Conservation (phyloP, 2,329 filamentous ascomycete species). For the Septoria linicola region DNA sequence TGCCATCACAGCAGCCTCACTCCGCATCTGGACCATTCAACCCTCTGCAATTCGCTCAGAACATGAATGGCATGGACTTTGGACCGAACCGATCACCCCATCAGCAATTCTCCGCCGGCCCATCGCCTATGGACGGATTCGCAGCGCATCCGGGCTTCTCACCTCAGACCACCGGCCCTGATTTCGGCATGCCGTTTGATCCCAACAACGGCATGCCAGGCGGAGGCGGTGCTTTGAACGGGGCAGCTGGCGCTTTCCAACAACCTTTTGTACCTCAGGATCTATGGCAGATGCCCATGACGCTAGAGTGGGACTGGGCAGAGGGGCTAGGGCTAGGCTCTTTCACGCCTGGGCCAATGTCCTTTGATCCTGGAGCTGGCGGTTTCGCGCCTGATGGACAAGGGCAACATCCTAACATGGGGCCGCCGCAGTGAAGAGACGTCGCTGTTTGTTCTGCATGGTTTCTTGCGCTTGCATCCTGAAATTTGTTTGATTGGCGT, state of each 20-base stretch:
- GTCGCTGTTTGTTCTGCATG: too few species aligned
- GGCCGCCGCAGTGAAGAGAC: neutral
- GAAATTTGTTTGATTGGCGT: too few species aligned
- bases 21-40: slow-evolving; percentile 13
- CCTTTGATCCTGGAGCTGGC: slow-evolving; percentile 11
- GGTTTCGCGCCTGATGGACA: slow-evolving; percentile 3
- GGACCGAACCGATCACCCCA: slow-evolving; percentile 13
- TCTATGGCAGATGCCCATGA: slow-evolving; percentile 94
- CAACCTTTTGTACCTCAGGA: slow-evolving; percentile 90
- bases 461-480: too few species aligned
- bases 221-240: slow-evolving; percentile 6
- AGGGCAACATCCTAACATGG: neutral
- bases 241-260: slow-evolving; percentile 56
- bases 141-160: slow-evolving; percentile 15
- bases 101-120: slow-evolving; percentile 16
- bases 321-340: slow-evolving; percentile 41
- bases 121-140: slow-evolving; percentile 10
- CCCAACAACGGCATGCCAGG: neutral
- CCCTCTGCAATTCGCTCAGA: slow-evolving; percentile 2
- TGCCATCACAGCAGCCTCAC: slow-evolving; percentile 20
- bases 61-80: slow-evolving; percentile 19
- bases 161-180: slow-evolving; percentile 8
- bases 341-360: slow-evolving; percentile 33
- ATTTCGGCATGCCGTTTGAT: slow-evolving; percentile 21
- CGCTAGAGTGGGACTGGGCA: slow-evolving; percentile 84